These are phyloP conservation scores for Solanum tarapatanum DNA, from an alignment of 257 asterid genomes.

Conservation along the genomic window DNA sequence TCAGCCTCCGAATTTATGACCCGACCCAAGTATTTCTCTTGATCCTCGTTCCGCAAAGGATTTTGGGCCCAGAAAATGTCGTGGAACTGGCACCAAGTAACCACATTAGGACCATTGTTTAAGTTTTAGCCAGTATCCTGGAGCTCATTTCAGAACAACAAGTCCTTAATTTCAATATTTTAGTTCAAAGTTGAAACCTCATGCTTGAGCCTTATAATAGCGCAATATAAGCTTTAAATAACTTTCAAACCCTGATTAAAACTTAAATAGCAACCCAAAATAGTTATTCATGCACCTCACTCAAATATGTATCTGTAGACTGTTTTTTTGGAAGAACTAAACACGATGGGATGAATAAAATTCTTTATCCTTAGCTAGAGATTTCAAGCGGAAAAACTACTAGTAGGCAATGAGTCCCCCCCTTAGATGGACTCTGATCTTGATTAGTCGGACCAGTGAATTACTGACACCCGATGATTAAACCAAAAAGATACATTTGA, in stretches of 20 bases:
- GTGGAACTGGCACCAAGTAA: neutral
- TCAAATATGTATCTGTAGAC: neutral
- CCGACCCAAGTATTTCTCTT: neutral
- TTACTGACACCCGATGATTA: neutral
- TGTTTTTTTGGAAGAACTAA: neutral
- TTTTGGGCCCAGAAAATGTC: neutral
- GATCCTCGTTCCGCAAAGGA: neutral
- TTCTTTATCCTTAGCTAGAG: neutral
- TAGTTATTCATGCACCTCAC: neutral
- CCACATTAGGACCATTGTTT: neutral
- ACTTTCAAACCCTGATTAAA: neutral
- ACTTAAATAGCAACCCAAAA: neutral
- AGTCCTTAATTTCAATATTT: neutral
- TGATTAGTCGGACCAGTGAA: neutral
- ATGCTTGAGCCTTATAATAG: neutral
- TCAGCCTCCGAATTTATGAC: neutral
- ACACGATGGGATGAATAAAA: neutral
- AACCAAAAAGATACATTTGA: neutral
- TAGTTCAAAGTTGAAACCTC: neutral
- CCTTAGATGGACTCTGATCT: neutral
- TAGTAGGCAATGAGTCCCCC: neutral
- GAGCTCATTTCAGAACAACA: neutral
- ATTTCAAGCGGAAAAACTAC: neutral
- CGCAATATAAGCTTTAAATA: neutral
- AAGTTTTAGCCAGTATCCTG: neutral